Percentiles rank a stretch among this genome's conserved stretches.
phyloP scores from a whole-genome alignment of 2,329 filamentous ascomycete species.

The Colletotrichum musicola region DNA sequence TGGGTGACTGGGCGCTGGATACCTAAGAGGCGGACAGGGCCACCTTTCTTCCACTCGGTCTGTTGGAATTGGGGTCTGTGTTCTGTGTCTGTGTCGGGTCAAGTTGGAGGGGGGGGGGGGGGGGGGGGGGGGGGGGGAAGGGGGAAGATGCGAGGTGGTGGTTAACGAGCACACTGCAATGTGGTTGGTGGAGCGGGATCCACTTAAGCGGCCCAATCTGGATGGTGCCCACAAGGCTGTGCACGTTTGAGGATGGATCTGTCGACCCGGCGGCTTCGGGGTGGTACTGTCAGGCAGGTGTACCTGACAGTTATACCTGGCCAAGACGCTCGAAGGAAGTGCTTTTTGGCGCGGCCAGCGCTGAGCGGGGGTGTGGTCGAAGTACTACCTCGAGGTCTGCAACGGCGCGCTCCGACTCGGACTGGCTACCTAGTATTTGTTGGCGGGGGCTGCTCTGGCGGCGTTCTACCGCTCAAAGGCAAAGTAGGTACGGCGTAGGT shows the following conservation, averaged over 20 bases:
- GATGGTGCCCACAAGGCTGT: conserved; percentile 42
- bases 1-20: conserved; percentile 1
- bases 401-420: conserved; percentile 36
- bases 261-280: conserved; percentile 31
- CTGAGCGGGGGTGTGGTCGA: background rate
- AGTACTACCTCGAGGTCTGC: conserved; percentile 16
- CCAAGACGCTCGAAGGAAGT: background rate
- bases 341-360: background rate
- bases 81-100: conserved; percentile 6
- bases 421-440: background rate
- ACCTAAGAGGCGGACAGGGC: conserved; percentile 3
- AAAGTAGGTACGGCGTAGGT: no score
- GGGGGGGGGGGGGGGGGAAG: background rate
- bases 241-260: conserved; percentile 42
- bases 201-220: conserved; percentile 30
- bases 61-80: conserved; percentile 20
- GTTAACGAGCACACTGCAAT: background rate
- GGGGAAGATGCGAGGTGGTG: background rate
- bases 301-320: conserved; percentile 12
- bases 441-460: no score
- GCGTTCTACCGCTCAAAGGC: no score
- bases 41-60: background rate
- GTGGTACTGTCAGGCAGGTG: conserved; percentile 9
- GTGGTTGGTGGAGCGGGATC: conserved; percentile 16
- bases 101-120: no score